Conservation (phyloP, 208 protist genomes). For the Trypanosoma caninum region DNA sequence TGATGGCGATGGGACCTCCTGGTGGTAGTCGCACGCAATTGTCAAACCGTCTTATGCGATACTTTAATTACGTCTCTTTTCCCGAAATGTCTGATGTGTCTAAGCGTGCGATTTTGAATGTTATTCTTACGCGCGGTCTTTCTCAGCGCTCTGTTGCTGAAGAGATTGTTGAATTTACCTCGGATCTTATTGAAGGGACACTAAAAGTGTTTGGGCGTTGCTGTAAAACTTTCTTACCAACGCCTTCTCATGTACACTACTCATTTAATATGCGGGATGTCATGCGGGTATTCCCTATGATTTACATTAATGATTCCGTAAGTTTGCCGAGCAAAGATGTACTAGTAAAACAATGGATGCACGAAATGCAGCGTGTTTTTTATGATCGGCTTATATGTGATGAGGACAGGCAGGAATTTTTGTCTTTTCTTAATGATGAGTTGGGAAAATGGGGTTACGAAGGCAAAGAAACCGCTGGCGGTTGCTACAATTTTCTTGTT, state of each 20-base stretch:
- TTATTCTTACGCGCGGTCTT: slow-evolving; percentile 92
- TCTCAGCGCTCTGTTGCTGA: slow-evolving; percentile 57
- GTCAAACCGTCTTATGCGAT: slow-evolving; percentile 96
- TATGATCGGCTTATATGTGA: slow-evolving; percentile 92
- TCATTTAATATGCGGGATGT: slow-evolving; percentile 99
- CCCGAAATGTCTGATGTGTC: slow-evolving; percentile 93
- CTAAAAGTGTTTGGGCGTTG: slow-evolving; percentile 93
- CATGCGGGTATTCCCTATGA: slow-evolving; percentile 95
- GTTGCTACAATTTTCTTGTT: slow-evolving; percentile 62
- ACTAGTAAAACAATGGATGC: slow-evolving; percentile 92
- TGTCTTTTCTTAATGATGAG: slow-evolving; percentile 66
- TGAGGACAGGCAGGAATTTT: slow-evolving; percentile 83
- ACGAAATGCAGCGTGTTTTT: slow-evolving; percentile 96
- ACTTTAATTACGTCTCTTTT: slow-evolving; percentile 97
- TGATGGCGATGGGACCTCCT: slow-evolving; percentile 97
- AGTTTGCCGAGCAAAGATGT: slow-evolving; percentile 50
- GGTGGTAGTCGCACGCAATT: slow-evolving; percentile 94
- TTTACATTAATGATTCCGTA: slow-evolving; percentile 83
- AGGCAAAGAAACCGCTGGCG: too few relatives aligned
- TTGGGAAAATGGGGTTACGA: slow-evolving; percentile 57
- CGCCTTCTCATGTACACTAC: slow-evolving; percentile 97
- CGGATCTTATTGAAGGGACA: slow-evolving; percentile 85
- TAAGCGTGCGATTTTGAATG: slow-evolving; percentile 92
- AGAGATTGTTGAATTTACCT: slow-evolving; percentile 46
- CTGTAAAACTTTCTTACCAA: slow-evolving; percentile 92